Evolutionary conservation across 1,284 basidiomycete species (phyloP).

Genomic region (Rhodotorula sp.): DNA sequence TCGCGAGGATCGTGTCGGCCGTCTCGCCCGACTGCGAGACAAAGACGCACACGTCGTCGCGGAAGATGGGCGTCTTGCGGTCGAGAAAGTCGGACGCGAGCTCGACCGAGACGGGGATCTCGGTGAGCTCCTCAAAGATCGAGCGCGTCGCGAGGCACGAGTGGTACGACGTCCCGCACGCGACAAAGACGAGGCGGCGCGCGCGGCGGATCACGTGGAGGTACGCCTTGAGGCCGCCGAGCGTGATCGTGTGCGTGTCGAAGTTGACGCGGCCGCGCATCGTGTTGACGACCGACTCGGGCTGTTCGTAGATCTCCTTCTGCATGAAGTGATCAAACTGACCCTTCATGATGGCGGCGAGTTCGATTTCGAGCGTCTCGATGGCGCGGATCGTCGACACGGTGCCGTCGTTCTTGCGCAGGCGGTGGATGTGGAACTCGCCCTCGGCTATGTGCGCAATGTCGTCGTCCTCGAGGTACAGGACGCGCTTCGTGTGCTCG

Average conservation of each 20-base stretch:
- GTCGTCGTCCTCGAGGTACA: slow-evolving; percentile 99
- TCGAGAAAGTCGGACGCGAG: slow-evolving; percentile 98
- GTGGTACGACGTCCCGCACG: slow-evolving; percentile 98
- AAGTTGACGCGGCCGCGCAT: slow-evolving; percentile 99
- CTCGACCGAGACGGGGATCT: slow-evolving; percentile 97
- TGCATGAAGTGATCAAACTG: slow-evolving; percentile 99
- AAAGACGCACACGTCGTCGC: slow-evolving; percentile 97
- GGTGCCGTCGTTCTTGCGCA: slow-evolving; percentile 81
- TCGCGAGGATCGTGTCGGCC: slow-evolving; percentile 93
- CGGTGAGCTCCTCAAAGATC: slow-evolving; percentile 98
- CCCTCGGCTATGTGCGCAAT: slow-evolving; percentile 97
- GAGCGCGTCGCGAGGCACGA: slow-evolving; percentile 96
- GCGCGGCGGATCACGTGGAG: slow-evolving; percentile 94
- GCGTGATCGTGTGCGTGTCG: slow-evolving; percentile 84
- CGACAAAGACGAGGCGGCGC: slow-evolving; percentile 92
- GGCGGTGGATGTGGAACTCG: slow-evolving; percentile 95
- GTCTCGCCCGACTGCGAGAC: slow-evolving; percentile 98
- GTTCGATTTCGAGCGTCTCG: slow-evolving; percentile 97
- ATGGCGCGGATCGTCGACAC: slow-evolving; percentile 84
- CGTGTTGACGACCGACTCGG: slow-evolving; percentile 99
- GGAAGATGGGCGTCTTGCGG: slow-evolving; percentile 98
- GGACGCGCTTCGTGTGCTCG: slow-evolving; percentile 98
- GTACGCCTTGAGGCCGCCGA: slow-evolving; percentile 94
- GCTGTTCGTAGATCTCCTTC: slow-evolving; percentile 97
- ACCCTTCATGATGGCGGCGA: slow-evolving; percentile 99